A percentile compares a stretch with the other conserved stretches of the same genome.
Conservation (phyloP, 148 eudicot genomes). For the Selenicereus undatus region DNA sequence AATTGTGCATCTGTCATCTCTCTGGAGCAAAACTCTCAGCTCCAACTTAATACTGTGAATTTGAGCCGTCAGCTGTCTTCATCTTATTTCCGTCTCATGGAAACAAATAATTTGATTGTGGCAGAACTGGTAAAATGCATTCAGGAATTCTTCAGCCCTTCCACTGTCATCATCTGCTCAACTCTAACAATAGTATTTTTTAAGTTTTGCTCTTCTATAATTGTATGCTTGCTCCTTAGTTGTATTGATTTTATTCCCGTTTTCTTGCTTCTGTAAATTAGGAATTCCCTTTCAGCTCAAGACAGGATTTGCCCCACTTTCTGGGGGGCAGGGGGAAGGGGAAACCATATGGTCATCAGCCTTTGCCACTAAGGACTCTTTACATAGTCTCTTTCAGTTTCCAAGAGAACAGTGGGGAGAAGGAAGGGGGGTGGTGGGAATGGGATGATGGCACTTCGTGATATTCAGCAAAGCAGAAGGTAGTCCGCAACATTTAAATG, state of each 20-base stretch:
- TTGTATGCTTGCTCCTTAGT: not conserved
- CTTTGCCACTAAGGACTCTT: no score
- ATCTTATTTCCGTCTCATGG: not conserved
- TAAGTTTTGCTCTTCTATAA: not conserved
- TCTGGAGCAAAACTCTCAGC: not conserved
- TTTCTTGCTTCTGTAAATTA: not conserved
- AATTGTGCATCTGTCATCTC: not conserved
- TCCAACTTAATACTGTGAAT: not conserved
- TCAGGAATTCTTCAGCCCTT: not conserved
- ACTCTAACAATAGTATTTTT: not conserved
- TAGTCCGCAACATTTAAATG: no score
- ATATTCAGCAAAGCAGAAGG: no score
- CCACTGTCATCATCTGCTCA: conserved; percentile 8
- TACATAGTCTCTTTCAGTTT: no score
- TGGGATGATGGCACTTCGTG: no score
- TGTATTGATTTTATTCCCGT: not conserved
- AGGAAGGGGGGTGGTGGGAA: no score
- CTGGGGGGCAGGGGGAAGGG: no score
- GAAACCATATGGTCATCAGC: no score
- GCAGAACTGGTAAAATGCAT: not conserved
- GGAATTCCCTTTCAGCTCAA: no score
- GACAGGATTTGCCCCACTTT: no score
- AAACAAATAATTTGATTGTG: not conserved
- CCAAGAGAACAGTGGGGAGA: no score
- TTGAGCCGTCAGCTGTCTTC: not conserved